Evolutionary conservation across 2,329 filamentous ascomycete genomes (phyloP).

Genomic region (Venturia carpophila): DNA sequence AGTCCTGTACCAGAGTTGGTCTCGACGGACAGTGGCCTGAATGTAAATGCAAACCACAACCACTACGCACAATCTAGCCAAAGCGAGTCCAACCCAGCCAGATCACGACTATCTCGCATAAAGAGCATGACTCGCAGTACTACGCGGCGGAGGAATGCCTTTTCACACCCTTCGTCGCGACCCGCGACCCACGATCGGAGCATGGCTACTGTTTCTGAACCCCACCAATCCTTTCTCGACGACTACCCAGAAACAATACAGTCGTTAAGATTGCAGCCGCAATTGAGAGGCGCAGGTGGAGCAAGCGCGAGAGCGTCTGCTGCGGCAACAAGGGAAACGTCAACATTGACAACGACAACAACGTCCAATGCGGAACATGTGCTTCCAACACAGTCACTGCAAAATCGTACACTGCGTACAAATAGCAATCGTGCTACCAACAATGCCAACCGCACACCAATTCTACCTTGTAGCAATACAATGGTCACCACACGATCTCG

Average conservation of each 20-base stretch:
- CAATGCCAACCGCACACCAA: neutral
- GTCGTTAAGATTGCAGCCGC: neutral
- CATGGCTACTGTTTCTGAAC: neutral
- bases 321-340: neutral
- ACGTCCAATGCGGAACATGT: neutral
- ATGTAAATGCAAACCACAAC: neutral
- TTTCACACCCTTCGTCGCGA: neutral
- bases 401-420: neutral
- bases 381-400: neutral
- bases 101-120: neutral
- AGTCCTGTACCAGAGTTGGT: slow-evolving; percentile 4
- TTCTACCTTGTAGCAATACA: neutral
- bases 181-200: neutral
- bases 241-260: neutral
- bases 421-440: neutral
- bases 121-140: neutral
- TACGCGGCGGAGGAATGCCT: neutral
- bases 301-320: neutral
- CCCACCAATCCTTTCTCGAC: neutral
- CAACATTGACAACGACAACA: neutral
- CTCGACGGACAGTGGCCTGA: slow-evolving; percentile 5
- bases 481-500: slow-evolving; percentile 4
- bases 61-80: neutral
- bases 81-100: neutral
- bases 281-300: neutral